A percentile compares a stretch with the other conserved stretches of the same genome.
phyloP scores from a whole-genome alignment of 371 early-diverging fungal species.

The Syncephalastrum monosporum region DNA sequence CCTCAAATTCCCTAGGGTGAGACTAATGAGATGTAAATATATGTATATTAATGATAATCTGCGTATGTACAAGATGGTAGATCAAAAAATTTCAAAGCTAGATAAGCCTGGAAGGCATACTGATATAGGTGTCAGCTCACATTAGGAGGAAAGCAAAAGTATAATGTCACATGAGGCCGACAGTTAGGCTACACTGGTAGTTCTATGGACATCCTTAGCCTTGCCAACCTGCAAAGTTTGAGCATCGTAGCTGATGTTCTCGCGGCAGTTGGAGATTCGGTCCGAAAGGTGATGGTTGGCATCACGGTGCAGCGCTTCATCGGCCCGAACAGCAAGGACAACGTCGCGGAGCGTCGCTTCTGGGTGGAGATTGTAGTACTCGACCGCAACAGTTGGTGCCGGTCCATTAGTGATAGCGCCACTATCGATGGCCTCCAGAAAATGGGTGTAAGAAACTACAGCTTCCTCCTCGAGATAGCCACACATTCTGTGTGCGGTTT shows the following conservation, averaged over 20 bases:
- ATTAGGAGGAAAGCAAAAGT: no score
- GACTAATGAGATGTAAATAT: no score
- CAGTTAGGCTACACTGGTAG: no score
- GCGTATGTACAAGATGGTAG: no score
- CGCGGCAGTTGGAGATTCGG: conserved; percentile 18
- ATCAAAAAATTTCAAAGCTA: no score
- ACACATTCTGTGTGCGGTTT: conserved; percentile 78
- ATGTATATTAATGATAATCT: no score
- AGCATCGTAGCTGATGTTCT: neutral
- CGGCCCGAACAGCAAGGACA: conserved; percentile 88
- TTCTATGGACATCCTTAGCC: neutral
- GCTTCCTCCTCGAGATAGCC: conserved; percentile 93
- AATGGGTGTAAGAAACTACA: conserved; percentile 86
- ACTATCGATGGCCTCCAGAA: conserved; percentile 79
- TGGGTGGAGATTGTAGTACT: conserved; percentile 86
- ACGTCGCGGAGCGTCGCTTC: conserved; percentile 86
- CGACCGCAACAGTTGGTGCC: conserved; percentile 50
- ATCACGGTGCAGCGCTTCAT: conserved; percentile 92
- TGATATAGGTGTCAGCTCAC: no score
- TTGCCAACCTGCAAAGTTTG: neutral
- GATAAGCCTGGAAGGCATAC: no score
- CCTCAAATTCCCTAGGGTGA: no score
- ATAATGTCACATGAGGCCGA: no score
- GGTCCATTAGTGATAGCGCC: conserved; percentile 67
- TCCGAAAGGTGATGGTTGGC: conserved; percentile 88